Evolutionary conservation across 768 basidiomycete species (phyloP), one percentile per base, ranked within the genome.

Genomic region (Termitomyces sp.): DNA sequence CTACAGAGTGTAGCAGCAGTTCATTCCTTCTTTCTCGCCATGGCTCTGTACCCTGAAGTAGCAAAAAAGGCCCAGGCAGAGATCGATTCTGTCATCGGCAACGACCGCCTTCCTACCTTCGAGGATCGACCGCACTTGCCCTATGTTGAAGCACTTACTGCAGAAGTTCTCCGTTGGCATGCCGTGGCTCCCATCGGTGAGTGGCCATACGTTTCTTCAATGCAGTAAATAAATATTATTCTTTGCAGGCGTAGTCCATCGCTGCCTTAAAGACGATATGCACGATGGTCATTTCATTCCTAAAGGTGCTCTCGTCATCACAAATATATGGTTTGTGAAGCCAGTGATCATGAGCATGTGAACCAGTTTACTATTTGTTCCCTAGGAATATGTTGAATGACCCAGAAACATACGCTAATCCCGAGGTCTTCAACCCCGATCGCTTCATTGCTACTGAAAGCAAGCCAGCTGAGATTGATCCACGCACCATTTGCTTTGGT

Each of bases 231-330:
- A 46, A 16, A 25, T 46, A 29, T 29, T 29, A 7, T 14, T 16
- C 3, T 46, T 25, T 25, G 17, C 38, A 82, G 81, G 75, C 25
- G 73, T 82, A 9, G 78, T 84, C 12, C 85, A 86, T 65, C 76
- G 82, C 14, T 78, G 73, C n/a, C 77, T 71, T 25, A 73, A 83
- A 61, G 83, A 86, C 56, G 85, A 86, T 52, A 65, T 84, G 9
- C 82, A 86, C 53, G 74, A 83, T 42, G 84, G 84, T 5, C 81
- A 82, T 68, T 78, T 77, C 35, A 82, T 87, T 49, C 85, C 85
- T 6, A 81, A 85, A 59, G 82, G 82, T 17, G 69, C 82, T 4
- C 66, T 82, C 35, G 70, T 83, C 12, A 75, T 83, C 54, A 71
- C 77, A 9, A 84, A 84, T 62, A 72, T 82, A 55, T 81, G 79